Conservation (phyloP, 176 grass and related monocot species). For the Cenchrus fungigraminus region DNA sequence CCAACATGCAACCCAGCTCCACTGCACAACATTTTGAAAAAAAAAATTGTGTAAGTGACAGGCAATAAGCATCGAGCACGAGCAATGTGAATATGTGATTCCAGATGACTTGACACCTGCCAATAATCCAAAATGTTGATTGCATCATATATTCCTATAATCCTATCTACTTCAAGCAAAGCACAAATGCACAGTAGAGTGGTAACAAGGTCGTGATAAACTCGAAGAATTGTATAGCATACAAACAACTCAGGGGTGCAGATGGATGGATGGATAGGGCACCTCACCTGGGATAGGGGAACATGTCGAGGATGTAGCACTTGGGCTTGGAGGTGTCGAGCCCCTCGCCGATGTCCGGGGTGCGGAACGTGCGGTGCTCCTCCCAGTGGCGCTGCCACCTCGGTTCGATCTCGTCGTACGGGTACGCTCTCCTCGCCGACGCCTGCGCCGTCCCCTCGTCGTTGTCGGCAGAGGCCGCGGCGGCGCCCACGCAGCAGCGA, state of each 20-base stretch:
- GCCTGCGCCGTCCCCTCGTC: slow-evolving; percentile 35
- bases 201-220: too few relatives aligned
- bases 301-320: slow-evolving; percentile 98
- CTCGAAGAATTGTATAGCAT: too few relatives aligned
- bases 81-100: background rate
- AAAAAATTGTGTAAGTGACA: background rate
- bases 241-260: background rate
- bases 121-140: background rate
- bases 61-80: background rate
- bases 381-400: slow-evolving; percentile 95
- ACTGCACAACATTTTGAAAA: slow-evolving; percentile 40
- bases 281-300: slow-evolving; percentile 94
- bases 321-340: slow-evolving; percentile 84
- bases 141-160: background rate
- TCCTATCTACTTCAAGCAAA: background rate
- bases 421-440: slow-evolving; percentile 63
- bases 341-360: slow-evolving; percentile 60
- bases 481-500: slow-evolving; percentile 34
- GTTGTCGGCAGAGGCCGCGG: background rate
- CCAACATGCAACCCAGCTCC: slow-evolving; percentile 91
- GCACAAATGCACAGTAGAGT: background rate
- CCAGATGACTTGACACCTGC: background rate
- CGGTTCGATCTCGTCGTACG: slow-evolving; percentile 81
- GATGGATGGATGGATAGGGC: background rate
- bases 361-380: slow-evolving; percentile 80